These are phyloP conservation scores for Besnoitia besnoiti DNA, from an alignment of 169 alveolate genomes.

Conservation along the genomic window DNA sequence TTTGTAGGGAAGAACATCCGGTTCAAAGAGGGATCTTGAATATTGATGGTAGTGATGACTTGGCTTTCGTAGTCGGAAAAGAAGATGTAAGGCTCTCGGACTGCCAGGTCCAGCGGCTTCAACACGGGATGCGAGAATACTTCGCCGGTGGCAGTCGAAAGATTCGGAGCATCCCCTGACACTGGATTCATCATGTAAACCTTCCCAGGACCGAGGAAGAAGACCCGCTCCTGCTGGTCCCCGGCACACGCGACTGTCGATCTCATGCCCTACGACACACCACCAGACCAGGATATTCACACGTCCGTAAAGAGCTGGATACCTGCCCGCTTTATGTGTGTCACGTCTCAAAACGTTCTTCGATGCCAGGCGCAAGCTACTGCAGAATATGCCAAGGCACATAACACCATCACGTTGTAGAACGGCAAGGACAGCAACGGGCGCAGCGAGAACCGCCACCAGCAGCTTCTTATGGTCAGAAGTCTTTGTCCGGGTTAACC, in stretches of 20 bases:
- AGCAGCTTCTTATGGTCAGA: too few species aligned
- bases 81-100: conserved; percentile 44
- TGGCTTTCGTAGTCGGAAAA: conserved; percentile 57
- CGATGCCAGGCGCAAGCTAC: neutral
- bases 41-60: conserved; percentile 38
- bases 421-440: too few species aligned
- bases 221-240: conserved; percentile 36
- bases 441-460: too few species aligned
- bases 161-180: neutral
- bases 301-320: neutral
- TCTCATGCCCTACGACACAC: conserved; percentile 39
- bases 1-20: conserved; percentile 41
- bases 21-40: conserved; percentile 27
- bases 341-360: neutral
- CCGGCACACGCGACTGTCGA: conserved; percentile 58
- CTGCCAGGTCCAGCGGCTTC: conserved; percentile 56
- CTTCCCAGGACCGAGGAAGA: conserved; percentile 50
- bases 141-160: neutral
- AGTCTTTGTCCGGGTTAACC: too few species aligned
- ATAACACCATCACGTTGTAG: too few species aligned
- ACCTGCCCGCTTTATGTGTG: neutral
- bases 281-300: neutral
- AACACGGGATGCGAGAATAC: conserved; percentile 40
- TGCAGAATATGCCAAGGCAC: too few species aligned
- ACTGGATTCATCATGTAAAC: conserved; percentile 39